These are phyloP conservation scores for Ceratonia siliqua DNA, from an alignment of 306 rosid genomes.

Conservation along the genomic window DNA sequence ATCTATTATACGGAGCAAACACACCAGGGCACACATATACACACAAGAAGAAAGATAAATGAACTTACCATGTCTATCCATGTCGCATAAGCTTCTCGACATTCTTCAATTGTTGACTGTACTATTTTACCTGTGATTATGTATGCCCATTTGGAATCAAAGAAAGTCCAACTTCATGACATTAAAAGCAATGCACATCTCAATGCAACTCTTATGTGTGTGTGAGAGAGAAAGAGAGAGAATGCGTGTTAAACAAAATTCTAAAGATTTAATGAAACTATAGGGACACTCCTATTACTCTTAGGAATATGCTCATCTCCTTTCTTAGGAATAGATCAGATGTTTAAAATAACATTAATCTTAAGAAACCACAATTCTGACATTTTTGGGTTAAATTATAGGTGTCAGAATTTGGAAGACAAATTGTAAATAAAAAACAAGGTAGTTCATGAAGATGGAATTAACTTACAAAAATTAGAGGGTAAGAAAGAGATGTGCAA, in stretches of 20 bases:
- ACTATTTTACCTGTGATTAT: constrained; percentile 79
- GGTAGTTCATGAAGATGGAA: background rate
- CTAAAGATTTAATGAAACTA: background rate
- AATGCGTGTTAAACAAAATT: background rate
- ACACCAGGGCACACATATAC: background rate
- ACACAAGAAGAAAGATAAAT: constrained; percentile 9
- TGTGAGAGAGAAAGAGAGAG: background rate
- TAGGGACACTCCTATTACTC: too few species aligned
- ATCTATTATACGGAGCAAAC: background rate
- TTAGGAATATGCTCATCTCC: background rate
- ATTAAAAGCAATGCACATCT: background rate
- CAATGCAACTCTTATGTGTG: background rate
- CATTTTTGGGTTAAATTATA: background rate
- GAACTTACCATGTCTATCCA: constrained; percentile 72
- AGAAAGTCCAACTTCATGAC: constrained; percentile 22
- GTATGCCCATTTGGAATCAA: constrained; percentile 35
- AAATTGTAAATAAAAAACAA: background rate
- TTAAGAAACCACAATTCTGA: background rate
- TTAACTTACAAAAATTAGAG: too few species aligned
- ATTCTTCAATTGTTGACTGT: constrained; percentile 92
- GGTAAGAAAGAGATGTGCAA: too few species aligned
- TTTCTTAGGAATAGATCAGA: background rate
- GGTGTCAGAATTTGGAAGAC: background rate
- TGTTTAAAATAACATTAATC: background rate
- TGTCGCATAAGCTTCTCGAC: constrained; percentile 75